Conservation (phyloP, 2,329 filamentous ascomycete genomes). For the Colletotrichum cereale region DNA sequence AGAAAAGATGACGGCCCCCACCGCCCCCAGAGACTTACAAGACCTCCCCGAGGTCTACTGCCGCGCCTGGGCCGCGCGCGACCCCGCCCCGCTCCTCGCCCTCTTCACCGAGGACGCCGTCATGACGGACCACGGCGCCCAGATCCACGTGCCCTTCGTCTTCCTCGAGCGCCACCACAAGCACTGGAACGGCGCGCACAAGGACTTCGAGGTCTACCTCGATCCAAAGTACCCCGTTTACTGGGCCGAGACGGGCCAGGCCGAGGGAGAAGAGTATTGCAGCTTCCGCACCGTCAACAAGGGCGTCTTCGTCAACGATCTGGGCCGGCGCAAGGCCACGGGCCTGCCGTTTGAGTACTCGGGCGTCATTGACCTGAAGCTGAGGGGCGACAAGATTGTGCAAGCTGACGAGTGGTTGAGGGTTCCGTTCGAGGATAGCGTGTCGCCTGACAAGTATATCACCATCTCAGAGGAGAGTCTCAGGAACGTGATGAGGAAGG, state of each 20-base stretch:
- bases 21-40: background rate
- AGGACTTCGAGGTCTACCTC: constrained; percentile 29
- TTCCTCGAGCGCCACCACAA: constrained; percentile 34
- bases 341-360: constrained; percentile 31
- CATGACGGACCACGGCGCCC: constrained; percentile 36
- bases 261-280: constrained; percentile 25
- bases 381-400: constrained; percentile 22
- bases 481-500: constrained; percentile 24
- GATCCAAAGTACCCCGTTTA: constrained; percentile 30
- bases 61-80: constrained; percentile 22
- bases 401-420: constrained; percentile 28
- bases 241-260: constrained; percentile 21
- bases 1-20: constrained; percentile 2
- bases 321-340: constrained; percentile 24
- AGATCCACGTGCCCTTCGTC: constrained; percentile 21
- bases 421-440: constrained; percentile 28
- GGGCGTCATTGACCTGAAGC: constrained; percentile 22
- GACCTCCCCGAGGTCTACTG: constrained; percentile 26
- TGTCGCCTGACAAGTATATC: constrained; percentile 34
- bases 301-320: constrained; percentile 32
- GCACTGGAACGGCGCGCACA: constrained; percentile 34
- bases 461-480: constrained; percentile 28
- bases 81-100: constrained; percentile 13
- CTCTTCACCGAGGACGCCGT: constrained; percentile 26
- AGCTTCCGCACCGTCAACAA: constrained; percentile 34